Conservation (phyloP, 1,284 basidiomycete genomes). For the Apiotrichum veenhuisii region DNA sequence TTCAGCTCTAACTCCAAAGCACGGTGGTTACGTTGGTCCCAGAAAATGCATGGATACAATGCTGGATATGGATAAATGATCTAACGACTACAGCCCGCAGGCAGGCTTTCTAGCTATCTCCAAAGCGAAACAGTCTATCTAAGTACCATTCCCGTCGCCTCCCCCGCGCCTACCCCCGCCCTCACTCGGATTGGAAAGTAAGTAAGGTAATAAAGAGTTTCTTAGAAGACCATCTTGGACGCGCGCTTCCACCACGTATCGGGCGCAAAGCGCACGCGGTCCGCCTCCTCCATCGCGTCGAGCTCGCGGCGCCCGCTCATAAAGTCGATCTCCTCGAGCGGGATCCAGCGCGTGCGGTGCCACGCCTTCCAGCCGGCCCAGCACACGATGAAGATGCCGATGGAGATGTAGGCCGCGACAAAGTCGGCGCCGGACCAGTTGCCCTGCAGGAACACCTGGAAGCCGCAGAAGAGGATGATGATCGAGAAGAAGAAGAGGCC, state of each 20-base stretch:
- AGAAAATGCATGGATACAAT: too few relatives aligned
- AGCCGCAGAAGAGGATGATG: constrained; percentile 40
- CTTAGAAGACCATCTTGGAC: constrained; percentile 32
- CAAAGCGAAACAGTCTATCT: too few relatives aligned
- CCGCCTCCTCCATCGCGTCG: constrained; percentile 57
- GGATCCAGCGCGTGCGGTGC: constrained; percentile 58
- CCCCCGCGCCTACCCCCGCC: too few relatives aligned
- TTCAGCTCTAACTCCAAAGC: too few relatives aligned
- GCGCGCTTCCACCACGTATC: constrained; percentile 26
- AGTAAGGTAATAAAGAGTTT: too few relatives aligned
- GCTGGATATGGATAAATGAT: too few relatives aligned
- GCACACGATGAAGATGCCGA: constrained; percentile 49
- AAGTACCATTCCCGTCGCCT: too few relatives aligned
- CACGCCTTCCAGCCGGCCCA: constrained; percentile 59
- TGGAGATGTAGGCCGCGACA: constrained; percentile 49
- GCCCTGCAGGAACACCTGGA: constrained; percentile 61
- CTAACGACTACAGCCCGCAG: too few relatives aligned
- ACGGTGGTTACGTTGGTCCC: too few relatives aligned
- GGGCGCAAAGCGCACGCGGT: constrained; percentile 30
- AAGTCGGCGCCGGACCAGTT: constrained; percentile 50
- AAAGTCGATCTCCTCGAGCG: constrained; percentile 60
- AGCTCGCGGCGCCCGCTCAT: constrained; percentile 59
- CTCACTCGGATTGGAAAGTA: too few relatives aligned
- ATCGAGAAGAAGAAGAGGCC: constrained; percentile 36
- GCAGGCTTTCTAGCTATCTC: too few relatives aligned